A percentile compares a stretch with the other conserved stretches of the same genome.
Evolutionary conservation across 2,329 filamentous ascomycete genomes (phyloP).

Genomic region (Fusarium sp.): DNA sequence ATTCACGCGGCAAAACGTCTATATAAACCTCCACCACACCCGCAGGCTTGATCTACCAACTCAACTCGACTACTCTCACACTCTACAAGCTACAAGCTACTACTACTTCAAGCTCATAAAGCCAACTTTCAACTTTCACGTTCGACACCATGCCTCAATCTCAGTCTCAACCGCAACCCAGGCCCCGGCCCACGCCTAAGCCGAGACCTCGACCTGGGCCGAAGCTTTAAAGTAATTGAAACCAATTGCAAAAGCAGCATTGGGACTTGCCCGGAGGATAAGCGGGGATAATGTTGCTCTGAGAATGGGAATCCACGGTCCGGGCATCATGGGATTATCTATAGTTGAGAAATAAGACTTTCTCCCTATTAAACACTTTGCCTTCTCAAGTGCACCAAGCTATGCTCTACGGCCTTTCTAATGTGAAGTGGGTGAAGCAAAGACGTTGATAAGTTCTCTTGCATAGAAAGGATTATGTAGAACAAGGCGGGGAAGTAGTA

Average conservation of each 20-base stretch:
- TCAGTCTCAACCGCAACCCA: not conserved
- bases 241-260: accelerated
- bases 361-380: accelerated
- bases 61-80: accelerated
- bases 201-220: too few relatives aligned
- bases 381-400: too few relatives aligned
- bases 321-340: accelerated
- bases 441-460: too few relatives aligned
- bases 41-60: accelerated
- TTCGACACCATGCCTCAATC: not conserved
- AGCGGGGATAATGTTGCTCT: accelerated
- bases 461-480: too few relatives aligned
- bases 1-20: accelerated
- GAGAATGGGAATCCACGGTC: accelerated
- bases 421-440: too few relatives aligned
- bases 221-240: not conserved
- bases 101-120: accelerated
- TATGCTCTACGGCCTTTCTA: too few relatives aligned
- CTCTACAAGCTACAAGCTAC: accelerated
- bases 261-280: accelerated
- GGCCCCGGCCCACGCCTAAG: too few relatives aligned
- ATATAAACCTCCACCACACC: not conserved
- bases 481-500: too few relatives aligned
- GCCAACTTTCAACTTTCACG: accelerated
- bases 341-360: not conserved